Conservation (phyloP, 805 yeast species). For the Blastobotrys americana region DNA sequence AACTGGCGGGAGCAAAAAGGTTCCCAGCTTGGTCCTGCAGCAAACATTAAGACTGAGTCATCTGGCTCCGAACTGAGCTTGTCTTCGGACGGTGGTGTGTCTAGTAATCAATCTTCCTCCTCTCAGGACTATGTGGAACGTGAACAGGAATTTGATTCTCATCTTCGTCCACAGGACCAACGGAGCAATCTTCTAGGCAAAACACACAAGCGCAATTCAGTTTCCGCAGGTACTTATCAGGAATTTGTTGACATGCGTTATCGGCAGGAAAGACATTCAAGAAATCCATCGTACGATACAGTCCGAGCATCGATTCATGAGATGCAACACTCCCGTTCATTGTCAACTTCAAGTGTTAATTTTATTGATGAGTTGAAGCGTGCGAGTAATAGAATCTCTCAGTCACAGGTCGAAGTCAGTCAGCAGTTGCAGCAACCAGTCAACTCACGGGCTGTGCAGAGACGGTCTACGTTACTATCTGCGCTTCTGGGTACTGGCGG, state of each 20-base stretch:
- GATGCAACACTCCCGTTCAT: background rate
- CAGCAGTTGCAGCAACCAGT: background rate
- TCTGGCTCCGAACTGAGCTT: background rate
- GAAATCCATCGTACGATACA: background rate
- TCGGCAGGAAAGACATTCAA: background rate
- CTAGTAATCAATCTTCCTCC: background rate
- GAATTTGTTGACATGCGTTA: background rate
- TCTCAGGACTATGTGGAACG: background rate
- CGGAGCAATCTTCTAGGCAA: background rate
- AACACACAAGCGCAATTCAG: background rate
- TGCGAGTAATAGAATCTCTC: background rate
- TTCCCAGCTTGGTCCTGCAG: background rate
- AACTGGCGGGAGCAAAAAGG: background rate
- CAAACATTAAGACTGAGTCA: background rate
- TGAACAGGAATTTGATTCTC: background rate
- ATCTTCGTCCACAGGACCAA: background rate
- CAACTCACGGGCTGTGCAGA: background rate
- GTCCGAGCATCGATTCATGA: background rate
- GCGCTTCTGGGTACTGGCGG: conserved; percentile 5
- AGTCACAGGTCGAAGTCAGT: background rate
- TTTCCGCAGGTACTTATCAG: background rate
- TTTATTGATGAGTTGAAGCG: background rate
- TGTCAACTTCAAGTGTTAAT: background rate
- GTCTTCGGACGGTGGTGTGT: background rate
- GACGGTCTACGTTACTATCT: conserved; percentile 4